Percentiles rank a stretch among this genome's conserved stretches.
phyloP scores from a whole-genome alignment of 1,284 basidiomycete species.

The Trichosporon ovoides region DNA sequence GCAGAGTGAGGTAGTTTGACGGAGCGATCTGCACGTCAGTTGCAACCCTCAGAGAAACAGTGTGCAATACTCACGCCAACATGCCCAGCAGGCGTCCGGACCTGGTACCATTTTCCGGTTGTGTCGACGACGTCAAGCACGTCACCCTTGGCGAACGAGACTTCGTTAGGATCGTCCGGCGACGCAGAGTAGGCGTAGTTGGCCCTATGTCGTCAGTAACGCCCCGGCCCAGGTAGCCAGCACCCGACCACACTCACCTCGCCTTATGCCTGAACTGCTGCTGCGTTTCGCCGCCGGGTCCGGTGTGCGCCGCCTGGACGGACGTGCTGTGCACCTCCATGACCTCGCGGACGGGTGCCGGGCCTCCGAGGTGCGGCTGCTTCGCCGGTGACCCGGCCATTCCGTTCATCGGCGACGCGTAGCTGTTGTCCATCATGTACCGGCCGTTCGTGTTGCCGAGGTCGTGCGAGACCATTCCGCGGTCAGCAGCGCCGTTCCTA shows the following conservation, averaged over 20 bases:
- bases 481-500: constrained; percentile 21
- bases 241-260: constrained; percentile 17
- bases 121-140: constrained; percentile 91
- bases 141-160: constrained; percentile 90
- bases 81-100: constrained; percentile 73
- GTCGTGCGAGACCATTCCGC: constrained; percentile 30
- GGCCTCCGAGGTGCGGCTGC: not conserved
- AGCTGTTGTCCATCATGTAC: constrained; percentile 16
- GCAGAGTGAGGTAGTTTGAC: constrained; percentile 42
- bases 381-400: constrained; percentile 22
- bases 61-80: constrained; percentile 56
- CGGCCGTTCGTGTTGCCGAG: constrained; percentile 22
- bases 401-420: constrained; percentile 4
- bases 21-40: constrained; percentile 38
- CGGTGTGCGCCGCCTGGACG: not conserved
- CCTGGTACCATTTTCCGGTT: constrained; percentile 93
- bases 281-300: not conserved
- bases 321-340: not conserved
- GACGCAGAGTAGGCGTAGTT: constrained; percentile 70
- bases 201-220: constrained; percentile 27
- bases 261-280: constrained; percentile 12
- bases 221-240: not conserved
- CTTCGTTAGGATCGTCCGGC: constrained; percentile 91
- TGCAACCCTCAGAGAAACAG: not conserved
- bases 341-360: not conserved